Evolutionary conservation across 2,329 filamentous ascomycete genomes (phyloP), one percentile per base, ranked within the genome.

Genomic region (Thielaviopsis ethacetica): DNA sequence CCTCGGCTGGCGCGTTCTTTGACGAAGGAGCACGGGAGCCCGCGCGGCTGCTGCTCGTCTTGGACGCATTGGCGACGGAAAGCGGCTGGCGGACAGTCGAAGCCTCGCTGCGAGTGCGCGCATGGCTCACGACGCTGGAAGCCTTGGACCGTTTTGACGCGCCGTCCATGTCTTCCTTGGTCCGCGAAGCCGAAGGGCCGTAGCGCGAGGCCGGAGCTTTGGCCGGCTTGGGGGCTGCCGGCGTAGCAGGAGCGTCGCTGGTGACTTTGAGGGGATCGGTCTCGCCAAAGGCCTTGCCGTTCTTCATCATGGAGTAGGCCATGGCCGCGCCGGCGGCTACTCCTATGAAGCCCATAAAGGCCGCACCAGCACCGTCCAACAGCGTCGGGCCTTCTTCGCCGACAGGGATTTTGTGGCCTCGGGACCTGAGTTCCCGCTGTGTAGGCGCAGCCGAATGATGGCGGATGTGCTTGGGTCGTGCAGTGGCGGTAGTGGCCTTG

Each of bases 261-360:
- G 55, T 21, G 22, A 34, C 9, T 38, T 21, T 9, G 34, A 49
- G 44, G n/a, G 44, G 44, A 21, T 49, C n/a, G 3, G 12, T 44
- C 6, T 38, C 38, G 53, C 38, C 38, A 12, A 38, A 22, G 34
- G 51, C 52, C 9, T 60, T 55, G 41, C 38, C 58, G 56, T 57
- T 61, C 41, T 62, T 61, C 38, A 62, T 53, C 41, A 59, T 53
- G 12, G 44, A 55, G 44, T 61, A 62, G 22, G 62, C 57, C 17
- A 62, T 44, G 12, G 61, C 62, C 19, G 61, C 62, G 9, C 62
- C 62, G 15, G 59, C 61, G n/a, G 61, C 61, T 34, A 59, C 60
- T 9, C 61, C 61, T 2, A 63, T 22, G 17, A 63, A 50, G 5
- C 62, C 62, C n/a, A 62, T 53, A 12, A 62, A 52, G 24, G 59